Evolutionary conservation across 805 yeast genomes (phyloP), one percentile per base, ranked within the genome.

Genomic region (Yarrowia deformans): DNA sequence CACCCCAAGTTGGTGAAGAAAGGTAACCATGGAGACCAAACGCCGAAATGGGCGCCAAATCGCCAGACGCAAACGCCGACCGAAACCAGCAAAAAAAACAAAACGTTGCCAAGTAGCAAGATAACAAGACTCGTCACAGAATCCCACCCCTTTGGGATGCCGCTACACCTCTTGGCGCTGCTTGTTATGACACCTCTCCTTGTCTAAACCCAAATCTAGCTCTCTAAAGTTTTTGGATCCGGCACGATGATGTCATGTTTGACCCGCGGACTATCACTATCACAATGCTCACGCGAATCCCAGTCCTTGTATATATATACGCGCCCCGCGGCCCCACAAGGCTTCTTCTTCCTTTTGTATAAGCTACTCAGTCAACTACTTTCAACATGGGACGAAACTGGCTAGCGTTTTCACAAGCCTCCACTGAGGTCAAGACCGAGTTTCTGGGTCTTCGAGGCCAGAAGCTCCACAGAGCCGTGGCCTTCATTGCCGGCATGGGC

Each of bases 401-500:
- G 63, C 10, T 56, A 29, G 63, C 63, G 23, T 56, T 56, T n/a
- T 29, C 63, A 40, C 48, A 56, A 16, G 35, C 66, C 42, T 63
- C 68, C 8, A 37, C 56, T 9, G 56, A 63, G 50, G 68, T 63
- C 46, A 63, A 63, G 48, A 63, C 68, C 9, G 55, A 54, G 60
- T 72, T 67, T 52, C 46, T 70, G 35, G 73, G 73, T 52, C 70
- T 70, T 13, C 54, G 70, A 67, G 74, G 74, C 42, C 14, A 66
- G 50, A 52, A 39, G 23, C 70, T 73, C 32, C 69, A 71, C 48
- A 43, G 64, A 19, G 75, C 72, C 10, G 67, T 73, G 13, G 72
- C 74, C 18, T 48, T 68, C 32, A 35, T 73, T 34, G 74, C 72
- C 19, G 73, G 73, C 1, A 56, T 69, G 67, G 75, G 74, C 9